phyloP scores from a whole-genome alignment of 176 grass and related monocot genomes.

The Aegilops longissima region DNA sequence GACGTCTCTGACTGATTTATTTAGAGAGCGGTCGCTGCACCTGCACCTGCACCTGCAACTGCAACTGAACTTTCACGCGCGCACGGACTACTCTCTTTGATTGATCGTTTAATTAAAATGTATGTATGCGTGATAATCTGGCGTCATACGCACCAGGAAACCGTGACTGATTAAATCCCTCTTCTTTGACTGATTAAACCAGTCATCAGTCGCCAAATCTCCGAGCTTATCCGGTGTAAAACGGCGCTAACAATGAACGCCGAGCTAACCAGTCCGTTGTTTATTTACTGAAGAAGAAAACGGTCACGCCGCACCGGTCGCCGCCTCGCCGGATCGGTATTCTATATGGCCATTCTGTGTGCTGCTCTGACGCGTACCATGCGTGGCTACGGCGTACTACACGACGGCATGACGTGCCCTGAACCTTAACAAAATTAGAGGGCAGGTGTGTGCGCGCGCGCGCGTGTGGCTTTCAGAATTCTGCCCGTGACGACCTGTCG shows the following conservation, averaged over 20 bases:
- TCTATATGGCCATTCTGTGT: too few species aligned
- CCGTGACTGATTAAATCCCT: background rate
- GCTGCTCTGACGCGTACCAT: background rate
- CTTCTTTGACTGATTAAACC: too few species aligned
- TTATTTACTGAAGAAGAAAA: background rate
- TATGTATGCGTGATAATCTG: too few species aligned
- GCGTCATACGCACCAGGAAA: background rate
- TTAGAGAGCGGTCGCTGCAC: too few species aligned
- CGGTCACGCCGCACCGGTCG: background rate
- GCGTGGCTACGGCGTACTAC: too few species aligned
- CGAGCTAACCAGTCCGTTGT: background rate
- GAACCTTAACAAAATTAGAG: conserved; percentile 6
- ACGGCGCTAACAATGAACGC: background rate
- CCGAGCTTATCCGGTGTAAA: conserved; percentile 30
- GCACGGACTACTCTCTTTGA: background rate
- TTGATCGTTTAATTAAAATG: background rate
- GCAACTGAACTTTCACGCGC: background rate
- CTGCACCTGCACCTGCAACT: too few species aligned
- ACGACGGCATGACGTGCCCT: conserved; percentile 1
- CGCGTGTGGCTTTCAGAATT: background rate
- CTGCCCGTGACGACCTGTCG: background rate
- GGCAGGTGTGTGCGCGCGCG: background rate
- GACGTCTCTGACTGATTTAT: background rate
- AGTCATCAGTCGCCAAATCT: too few species aligned
- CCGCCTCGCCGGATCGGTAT: background rate